phyloP scores from a whole-genome alignment of 768 basidiomycete genomes.

The Daedalea quercina region DNA sequence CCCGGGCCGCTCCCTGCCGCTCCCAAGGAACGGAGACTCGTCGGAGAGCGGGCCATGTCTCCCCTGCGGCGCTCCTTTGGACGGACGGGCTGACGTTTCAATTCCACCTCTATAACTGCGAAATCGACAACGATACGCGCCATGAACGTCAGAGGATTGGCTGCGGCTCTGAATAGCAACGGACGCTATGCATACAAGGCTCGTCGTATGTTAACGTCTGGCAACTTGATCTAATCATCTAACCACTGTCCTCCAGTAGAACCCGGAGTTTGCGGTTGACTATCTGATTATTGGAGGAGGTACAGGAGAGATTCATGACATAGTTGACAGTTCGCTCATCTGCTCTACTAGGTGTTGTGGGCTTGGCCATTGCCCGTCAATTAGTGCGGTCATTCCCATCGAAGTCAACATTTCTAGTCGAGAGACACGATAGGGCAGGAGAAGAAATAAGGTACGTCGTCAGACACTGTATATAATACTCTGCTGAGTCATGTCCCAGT shows the following conservation, averaged over 20 bases:
- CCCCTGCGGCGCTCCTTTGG: too few relatives aligned
- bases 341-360: slow-evolving; percentile 59
- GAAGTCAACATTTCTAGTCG: slow-evolving; percentile 75
- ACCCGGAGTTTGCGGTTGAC: slow-evolving; percentile 70
- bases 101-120: not conserved
- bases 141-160: slow-evolving; percentile 31
- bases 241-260: slow-evolving; percentile 24
- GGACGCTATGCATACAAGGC: slow-evolving; percentile 61
- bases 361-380: slow-evolving; percentile 77
- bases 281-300: slow-evolving; percentile 88
- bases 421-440: slow-evolving; percentile 78
- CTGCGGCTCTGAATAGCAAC: slow-evolving; percentile 53
- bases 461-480: not conserved
- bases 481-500: slow-evolving; percentile 27
- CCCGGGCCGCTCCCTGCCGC: not conserved
- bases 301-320: slow-evolving; percentile 17
- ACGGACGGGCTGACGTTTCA: too few relatives aligned
- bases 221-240: too few relatives aligned
- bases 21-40: not conserved
- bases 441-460: slow-evolving; percentile 49
- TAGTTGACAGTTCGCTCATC: not conserved
- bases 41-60: too few relatives aligned
- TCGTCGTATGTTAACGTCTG: not conserved
- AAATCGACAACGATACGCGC: not conserved
- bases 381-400: slow-evolving; percentile 56